Evolutionary conservation across 225 moss, liverwort and hornwort genomes (phyloP), one percentile per base, ranked within the genome.

Genomic region (Neckera pumila): DNA sequence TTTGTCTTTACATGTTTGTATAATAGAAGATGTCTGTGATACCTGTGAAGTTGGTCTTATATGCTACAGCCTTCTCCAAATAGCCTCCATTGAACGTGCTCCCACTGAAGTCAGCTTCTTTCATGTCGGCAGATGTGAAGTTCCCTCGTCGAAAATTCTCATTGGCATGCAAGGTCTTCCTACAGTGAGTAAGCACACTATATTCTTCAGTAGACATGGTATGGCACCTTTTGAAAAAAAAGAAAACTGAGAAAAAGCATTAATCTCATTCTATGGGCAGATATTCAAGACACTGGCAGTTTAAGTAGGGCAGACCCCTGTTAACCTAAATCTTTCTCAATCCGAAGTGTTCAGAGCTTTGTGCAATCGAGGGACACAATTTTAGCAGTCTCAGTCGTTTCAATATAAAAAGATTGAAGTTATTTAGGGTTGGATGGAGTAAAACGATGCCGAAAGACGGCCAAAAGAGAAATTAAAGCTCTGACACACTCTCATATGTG

Each of bases 61-160:
- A 96, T 12, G 99, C 99, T 76, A 99, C 99, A 66, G 97, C 96
- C 89, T 99, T 99, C 95, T 99, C 99, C 87, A 99, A 86, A 86
- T 99, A 99, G 67, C 97, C 99, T 30, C 99, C 99, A 65, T 97
- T 99, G 89, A 99, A 99, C 43, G 97, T 96, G 92, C 99, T 96
- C n/a, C 94, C 94, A 86, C 95, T 96, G 91, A 99, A 99, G 91
- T 99, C 92, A 49, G 97, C 96, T 85, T 99, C 99, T 91, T 97
- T 97, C 99, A 99, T 99, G 76, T 99, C 99, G 75, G 99, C 99
- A 82, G 99, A 99, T 58, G 99, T 99, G 89, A 99, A 99, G 87
- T 99, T 99, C n/a, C 96, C 99, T 84, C 99, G 95, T 79, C 99
- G 95, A 91, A 99, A 99, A 85, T 99, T 99, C 87, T 99, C 99